These are phyloP conservation scores for Lasiodiplodia sp. DNA, from an alignment of 2,329 filamentous ascomycete genomes.

Conservation along the genomic window DNA sequence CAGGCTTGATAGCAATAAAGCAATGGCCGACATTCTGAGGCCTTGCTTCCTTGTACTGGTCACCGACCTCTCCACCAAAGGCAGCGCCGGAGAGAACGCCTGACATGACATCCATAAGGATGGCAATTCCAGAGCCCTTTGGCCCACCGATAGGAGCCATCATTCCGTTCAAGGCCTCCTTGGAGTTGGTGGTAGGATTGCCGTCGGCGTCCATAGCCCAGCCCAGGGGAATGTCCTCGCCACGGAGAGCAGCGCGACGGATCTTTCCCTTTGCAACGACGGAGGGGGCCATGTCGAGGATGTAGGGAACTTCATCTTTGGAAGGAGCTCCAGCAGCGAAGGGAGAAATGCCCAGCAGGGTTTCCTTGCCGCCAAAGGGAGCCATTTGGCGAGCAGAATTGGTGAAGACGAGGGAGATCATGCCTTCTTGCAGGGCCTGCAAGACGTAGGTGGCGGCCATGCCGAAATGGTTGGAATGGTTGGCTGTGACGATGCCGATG, in stretches of 20 bases:
- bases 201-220: slow-evolving; percentile 37
- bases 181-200: slow-evolving; percentile 35
- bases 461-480: slow-evolving; percentile 39
- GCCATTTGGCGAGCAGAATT: slow-evolving; percentile 59
- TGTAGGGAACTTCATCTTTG: slow-evolving; percentile 32
- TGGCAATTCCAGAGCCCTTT: slow-evolving; percentile 33
- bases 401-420: slow-evolving; percentile 76
- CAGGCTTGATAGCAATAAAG: slow-evolving; percentile 21
- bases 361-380: slow-evolving; percentile 41
- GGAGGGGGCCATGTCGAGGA: slow-evolving; percentile 38
- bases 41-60: slow-evolving; percentile 21
- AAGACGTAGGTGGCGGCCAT: slow-evolving; percentile 40
- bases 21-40: slow-evolving; percentile 22
- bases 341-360: slow-evolving; percentile 31
- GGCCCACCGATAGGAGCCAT: slow-evolving; percentile 35
- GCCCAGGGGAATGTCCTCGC: slow-evolving; percentile 37
- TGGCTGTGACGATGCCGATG: slow-evolving; percentile 37
- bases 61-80: slow-evolving; percentile 10
- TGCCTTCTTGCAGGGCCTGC: slow-evolving; percentile 47
- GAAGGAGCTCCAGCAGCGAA: slow-evolving; percentile 31
- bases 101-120: slow-evolving; percentile 28
- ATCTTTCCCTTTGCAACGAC: slow-evolving; percentile 40
- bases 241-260: slow-evolving; percentile 36
- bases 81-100: slow-evolving; percentile 12
- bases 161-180: slow-evolving; percentile 35